Evolutionary conservation across 768 basidiomycete species (phyloP), one percentile per base, ranked within the genome.

Genomic region (Sutorius australiensis): DNA sequence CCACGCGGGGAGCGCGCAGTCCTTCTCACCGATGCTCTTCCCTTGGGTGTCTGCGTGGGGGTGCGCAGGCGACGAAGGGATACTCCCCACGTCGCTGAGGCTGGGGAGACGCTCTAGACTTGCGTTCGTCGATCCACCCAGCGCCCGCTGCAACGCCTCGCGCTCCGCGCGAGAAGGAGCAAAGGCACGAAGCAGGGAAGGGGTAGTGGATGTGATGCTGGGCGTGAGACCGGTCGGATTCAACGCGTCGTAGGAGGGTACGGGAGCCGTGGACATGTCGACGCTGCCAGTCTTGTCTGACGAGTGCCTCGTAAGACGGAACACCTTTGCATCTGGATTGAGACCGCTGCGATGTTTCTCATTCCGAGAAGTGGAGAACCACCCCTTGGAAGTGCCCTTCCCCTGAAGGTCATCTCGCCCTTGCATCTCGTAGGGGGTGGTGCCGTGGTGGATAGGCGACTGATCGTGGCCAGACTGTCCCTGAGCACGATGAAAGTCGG

Each of bases 81-180:
- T 81, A 67, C 78, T 86, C 51, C 81, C 81, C 44, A 89, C 87
- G 59, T 89, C 86, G 60, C 85, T 86, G 53, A 90, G 73, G 69
- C 86, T 89, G 21, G 89, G 87, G 51, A 91, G 76, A 33, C 84
- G 81, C 69, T 91, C 89, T 28, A 89, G 77, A 64, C 87, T 89
- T 48, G 81, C 76, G 69, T 89, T 89, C 43, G 83, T 77, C 53
- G 85, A 85, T 14, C 84, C 81, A 43, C 86, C 84, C 13, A 92
- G 70, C n/a, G 81, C 87, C 48, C 89, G 85, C 60, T 88, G 84
- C 31, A 94, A 78, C 46, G 80, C 90, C 70, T 91, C 87, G 39
- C 91, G 87, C 76, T 94, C 91, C 56, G 85, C 89, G 49, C 86
- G 87, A 57, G 90, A 92, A 31, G 90, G 91, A 33, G 89, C 90